Percentiles rank a stretch among this genome's conserved stretches.
These are phyloP conservation scores for Malus hybrid DNA, from an alignment of 331 rosid genomes.

Conservation along the genomic window DNA sequence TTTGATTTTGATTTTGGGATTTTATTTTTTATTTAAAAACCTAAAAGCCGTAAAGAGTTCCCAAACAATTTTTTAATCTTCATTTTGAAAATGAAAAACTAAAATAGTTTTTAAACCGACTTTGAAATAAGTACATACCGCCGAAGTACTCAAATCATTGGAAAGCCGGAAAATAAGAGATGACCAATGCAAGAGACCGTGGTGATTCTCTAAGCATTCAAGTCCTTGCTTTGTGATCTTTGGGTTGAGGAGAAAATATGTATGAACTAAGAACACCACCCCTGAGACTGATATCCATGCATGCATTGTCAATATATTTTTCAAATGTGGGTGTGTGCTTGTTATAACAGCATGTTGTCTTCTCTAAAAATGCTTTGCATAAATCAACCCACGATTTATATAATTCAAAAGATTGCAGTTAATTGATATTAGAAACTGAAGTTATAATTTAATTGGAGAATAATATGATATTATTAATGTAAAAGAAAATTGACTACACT, in stretches of 20 bases:
- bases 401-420: background rate
- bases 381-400: conserved; percentile 35
- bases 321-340: conserved; percentile 34
- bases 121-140: background rate
- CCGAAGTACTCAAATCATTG: conserved; percentile 49
- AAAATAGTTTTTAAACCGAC: too few species aligned
- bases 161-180: conserved; percentile 28
- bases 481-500: too few species aligned
- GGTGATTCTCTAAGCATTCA: conserved; percentile 4
- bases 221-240: too few species aligned
- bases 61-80: too few species aligned
- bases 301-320: conserved; percentile 37
- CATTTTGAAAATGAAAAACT: background rate
- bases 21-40: too few species aligned
- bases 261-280: too few species aligned
- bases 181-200: conserved; percentile 11
- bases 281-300: conserved; percentile 26
- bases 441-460: too few species aligned
- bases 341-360: conserved; percentile 16
- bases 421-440: background rate
- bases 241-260: too few species aligned
- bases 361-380: conserved; percentile 35
- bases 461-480: too few species aligned
- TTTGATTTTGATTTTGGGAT: too few species aligned
- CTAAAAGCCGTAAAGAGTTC: too few species aligned